These are phyloP conservation scores for Naganishia sp. DNA, from an alignment of 1,284 basidiomycete species.

Conservation along the genomic window DNA sequence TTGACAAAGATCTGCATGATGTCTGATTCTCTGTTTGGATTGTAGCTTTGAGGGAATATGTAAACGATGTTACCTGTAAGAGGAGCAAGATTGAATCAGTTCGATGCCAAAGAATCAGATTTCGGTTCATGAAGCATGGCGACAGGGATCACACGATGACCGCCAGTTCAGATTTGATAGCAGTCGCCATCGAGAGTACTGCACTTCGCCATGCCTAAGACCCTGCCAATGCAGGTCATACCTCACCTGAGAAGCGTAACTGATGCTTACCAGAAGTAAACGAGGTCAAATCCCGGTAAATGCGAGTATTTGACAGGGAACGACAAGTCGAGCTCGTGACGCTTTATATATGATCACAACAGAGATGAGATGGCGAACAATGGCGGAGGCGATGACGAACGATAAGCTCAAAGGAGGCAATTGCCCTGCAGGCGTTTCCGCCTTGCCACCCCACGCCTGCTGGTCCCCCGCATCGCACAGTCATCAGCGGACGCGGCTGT, in stretches of 20 bases:
- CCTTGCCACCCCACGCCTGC: constrained; percentile 15
- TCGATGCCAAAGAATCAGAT: neutral
- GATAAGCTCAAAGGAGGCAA: constrained; percentile 3
- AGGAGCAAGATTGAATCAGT: neutral
- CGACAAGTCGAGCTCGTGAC: neutral
- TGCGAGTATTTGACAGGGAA: neutral
- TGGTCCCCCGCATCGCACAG: constrained; percentile 6
- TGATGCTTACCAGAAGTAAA: too few species aligned
- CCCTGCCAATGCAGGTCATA: too few species aligned
- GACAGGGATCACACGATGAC: too few species aligned
- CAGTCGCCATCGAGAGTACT: too few species aligned
- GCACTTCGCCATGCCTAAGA: too few species aligned
- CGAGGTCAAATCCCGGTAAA: neutral
- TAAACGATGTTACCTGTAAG: neutral
- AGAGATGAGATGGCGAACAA: neutral
- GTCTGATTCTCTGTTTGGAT: constrained; percentile 1
- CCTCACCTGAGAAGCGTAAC: too few species aligned
- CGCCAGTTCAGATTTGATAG: too few species aligned
- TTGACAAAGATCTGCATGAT: constrained; percentile 40
- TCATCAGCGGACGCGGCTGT: neutral
- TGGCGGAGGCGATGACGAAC: neutral
- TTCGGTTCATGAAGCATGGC: neutral
- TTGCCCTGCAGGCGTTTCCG: constrained; percentile 2
- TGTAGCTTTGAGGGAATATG: neutral
- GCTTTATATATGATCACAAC: neutral